phyloP scores from a whole-genome alignment of 257 asterid species.

The Fraxinus pennsylvanica region DNA sequence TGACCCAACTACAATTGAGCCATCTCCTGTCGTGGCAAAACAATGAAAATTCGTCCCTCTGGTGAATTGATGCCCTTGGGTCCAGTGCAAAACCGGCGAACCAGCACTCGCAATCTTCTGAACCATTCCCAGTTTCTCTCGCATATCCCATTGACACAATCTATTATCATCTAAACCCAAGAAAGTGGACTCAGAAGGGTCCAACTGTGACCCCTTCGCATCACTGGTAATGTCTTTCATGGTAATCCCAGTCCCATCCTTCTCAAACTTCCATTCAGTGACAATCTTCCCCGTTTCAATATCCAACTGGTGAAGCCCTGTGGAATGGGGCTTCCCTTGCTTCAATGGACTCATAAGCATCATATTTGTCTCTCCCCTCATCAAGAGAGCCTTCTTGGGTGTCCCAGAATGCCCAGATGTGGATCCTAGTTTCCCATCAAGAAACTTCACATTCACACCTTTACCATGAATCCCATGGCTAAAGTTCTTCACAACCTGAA shows the following conservation, averaged over 20 bases:
- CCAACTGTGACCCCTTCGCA: slow-evolving; percentile 92
- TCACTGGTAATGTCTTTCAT: slow-evolving; percentile 87
- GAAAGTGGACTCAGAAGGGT: slow-evolving; percentile 94
- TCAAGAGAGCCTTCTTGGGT: slow-evolving; percentile 80
- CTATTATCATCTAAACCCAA: slow-evolving; percentile 86
- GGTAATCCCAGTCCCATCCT: slow-evolving; percentile 81
- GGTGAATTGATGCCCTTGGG: slow-evolving; percentile 93
- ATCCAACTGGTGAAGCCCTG: slow-evolving; percentile 89
- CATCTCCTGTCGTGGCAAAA: slow-evolving; percentile 94
- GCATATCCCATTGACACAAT: slow-evolving; percentile 98
- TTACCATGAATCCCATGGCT: slow-evolving; percentile 98
- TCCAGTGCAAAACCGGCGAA: slow-evolving; percentile 88
- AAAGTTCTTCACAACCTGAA: slow-evolving; percentile 94
- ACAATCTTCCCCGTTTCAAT: slow-evolving; percentile 95
- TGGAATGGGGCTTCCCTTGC: slow-evolving; percentile 68
- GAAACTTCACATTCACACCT: slow-evolving; percentile 85
- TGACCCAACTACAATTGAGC: slow-evolving; percentile 94
- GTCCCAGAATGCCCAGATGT: slow-evolving; percentile 46
- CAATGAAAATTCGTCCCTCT: slow-evolving; percentile 93
- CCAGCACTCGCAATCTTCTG: slow-evolving; percentile 60
- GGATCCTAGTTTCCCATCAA: slow-evolving; percentile 47
- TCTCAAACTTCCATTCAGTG: slow-evolving; percentile 91
- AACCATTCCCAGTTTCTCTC: slow-evolving; percentile 86
- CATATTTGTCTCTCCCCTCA: slow-evolving; percentile 98
- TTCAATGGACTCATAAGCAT: slow-evolving; percentile 87